Percentiles rank a stretch among this genome's conserved stretches.
These are phyloP conservation scores for Curvularia spicifera DNA, from an alignment of 2,329 filamentous ascomycete genomes.

Conservation along the genomic window DNA sequence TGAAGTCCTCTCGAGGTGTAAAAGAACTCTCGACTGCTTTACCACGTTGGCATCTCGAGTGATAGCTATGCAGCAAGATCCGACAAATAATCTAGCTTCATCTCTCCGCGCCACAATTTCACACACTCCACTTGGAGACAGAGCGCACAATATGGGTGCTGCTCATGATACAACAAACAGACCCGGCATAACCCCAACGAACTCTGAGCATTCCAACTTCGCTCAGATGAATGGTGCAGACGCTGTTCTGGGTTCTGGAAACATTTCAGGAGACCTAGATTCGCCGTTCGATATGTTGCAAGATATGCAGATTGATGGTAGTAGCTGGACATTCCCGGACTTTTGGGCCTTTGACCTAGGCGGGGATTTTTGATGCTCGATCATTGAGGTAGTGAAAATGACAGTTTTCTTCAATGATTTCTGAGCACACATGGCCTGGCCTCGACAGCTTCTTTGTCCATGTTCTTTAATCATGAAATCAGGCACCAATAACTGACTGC, in stretches of 20 bases:
- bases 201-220: conserved; percentile 10
- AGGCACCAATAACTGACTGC: no score
- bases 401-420: no score
- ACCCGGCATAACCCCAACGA: background rate
- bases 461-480: no score
- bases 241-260: conserved; percentile 8
- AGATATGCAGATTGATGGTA: conserved; percentile 39
- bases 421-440: no score
- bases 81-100: conserved; percentile 27
- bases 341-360: conserved; percentile 47
- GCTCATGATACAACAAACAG: conserved; percentile 5
- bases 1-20: conserved; percentile 31
- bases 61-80: conserved; percentile 41
- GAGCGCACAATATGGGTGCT: conserved; percentile 11
- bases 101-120: conserved; percentile 31
- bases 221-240: conserved; percentile 16
- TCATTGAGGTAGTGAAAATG: no score
- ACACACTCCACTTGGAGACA: conserved; percentile 14
- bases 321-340: conserved; percentile 43
- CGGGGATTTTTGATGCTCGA: conserved; percentile 32
- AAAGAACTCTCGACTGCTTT: conserved; percentile 37
- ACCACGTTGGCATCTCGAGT: conserved; percentile 37
- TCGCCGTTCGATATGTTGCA: conserved; percentile 32
- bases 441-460: no score
- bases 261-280: conserved; percentile 13